A percentile compares a stretch with the other conserved stretches of the same genome.
phyloP scores from a whole-genome alignment of 2,329 filamentous ascomycete species.

The Verticillium nonalfalfae region DNA sequence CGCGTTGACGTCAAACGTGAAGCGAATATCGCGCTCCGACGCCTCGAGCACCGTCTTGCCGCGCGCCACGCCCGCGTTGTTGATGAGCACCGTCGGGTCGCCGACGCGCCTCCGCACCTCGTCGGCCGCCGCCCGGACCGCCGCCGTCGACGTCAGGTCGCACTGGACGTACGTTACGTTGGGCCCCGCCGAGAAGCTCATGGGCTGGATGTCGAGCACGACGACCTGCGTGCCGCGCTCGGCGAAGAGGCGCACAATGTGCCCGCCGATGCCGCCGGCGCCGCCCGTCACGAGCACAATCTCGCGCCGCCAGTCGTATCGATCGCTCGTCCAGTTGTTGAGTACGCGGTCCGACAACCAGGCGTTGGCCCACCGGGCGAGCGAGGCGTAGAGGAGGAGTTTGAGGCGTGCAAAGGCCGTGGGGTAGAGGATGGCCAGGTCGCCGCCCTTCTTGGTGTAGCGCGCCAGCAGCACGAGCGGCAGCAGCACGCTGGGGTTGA shows the following conservation, averaged over 20 bases:
- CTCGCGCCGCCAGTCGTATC: conserved; percentile 62
- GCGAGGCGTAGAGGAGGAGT: conserved; percentile 43
- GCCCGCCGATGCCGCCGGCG: conserved; percentile 64
- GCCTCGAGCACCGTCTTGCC: conserved; percentile 55
- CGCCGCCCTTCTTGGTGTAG: conserved; percentile 56
- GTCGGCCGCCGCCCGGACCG: conserved; percentile 44
- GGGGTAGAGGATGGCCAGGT: conserved; percentile 46
- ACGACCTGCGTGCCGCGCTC: conserved; percentile 60
- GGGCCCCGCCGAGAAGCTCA: conserved; percentile 43
- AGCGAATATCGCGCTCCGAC: conserved; percentile 51
- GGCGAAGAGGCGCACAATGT: conserved; percentile 59
- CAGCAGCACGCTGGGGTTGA: conserved; percentile 60
- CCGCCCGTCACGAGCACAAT: conserved; percentile 71
- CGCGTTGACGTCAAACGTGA: conserved; percentile 67
- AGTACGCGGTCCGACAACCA: conserved; percentile 43
- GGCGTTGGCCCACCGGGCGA: conserved; percentile 39
- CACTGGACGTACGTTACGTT: conserved; percentile 64
- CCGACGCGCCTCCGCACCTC: conserved; percentile 51
- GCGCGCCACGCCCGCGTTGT: conserved; percentile 61
- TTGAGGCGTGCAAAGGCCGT: conserved; percentile 45
- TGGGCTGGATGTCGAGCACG: conserved; percentile 62
- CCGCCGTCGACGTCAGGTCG: conserved; percentile 56
- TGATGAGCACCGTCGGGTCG: conserved; percentile 63
- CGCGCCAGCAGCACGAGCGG: conserved; percentile 56
- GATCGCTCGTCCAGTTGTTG: conserved; percentile 44